Conservation (phyloP, 192 early-diverging fungal species). For the Helicostylum pulchrum region DNA sequence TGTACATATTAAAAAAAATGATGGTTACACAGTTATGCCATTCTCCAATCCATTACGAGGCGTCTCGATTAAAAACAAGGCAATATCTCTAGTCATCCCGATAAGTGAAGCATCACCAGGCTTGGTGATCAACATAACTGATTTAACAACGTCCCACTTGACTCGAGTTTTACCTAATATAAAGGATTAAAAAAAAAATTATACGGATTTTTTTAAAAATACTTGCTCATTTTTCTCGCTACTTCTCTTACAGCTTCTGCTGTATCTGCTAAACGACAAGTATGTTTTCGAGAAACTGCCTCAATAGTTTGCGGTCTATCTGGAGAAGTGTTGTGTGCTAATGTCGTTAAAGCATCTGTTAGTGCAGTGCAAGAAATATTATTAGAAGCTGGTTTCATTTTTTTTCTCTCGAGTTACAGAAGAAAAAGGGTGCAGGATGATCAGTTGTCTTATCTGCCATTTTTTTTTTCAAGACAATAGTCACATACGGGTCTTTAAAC, state of each 20-base stretch:
- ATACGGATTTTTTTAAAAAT: background rate
- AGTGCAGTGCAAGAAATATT: constrained; percentile 6
- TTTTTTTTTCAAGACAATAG: too few species aligned
- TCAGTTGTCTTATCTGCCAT: too few species aligned
- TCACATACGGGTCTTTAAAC: too few species aligned
- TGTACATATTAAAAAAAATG: too few species aligned
- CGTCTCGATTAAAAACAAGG: constrained; percentile 59
- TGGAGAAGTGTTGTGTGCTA: background rate
- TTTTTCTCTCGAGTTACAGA: too few species aligned
- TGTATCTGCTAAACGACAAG: constrained; percentile 11
- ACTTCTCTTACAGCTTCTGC: constrained; percentile 20
- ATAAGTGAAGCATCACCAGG: constrained; percentile 65
- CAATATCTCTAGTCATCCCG: constrained; percentile 64
- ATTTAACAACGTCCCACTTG: constrained; percentile 32
- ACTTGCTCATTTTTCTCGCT: constrained; percentile 17
- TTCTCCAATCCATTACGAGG: constrained; percentile 38
- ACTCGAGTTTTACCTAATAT: constrained; percentile 21
- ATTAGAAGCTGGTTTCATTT: too few species aligned
- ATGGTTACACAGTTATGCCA: constrained; percentile 38
- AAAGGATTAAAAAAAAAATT: background rate
- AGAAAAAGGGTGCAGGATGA: too few species aligned
- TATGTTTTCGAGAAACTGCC: background rate
- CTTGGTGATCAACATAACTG: constrained; percentile 76
- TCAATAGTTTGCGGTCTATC: background rate
- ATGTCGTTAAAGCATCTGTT: constrained; percentile 1